Percentiles rank a stretch among this genome's conserved stretches.
These are phyloP conservation scores for Telopea speciosissima DNA, from an alignment of 177 flowering plant genomes.

Conservation along the genomic window DNA sequence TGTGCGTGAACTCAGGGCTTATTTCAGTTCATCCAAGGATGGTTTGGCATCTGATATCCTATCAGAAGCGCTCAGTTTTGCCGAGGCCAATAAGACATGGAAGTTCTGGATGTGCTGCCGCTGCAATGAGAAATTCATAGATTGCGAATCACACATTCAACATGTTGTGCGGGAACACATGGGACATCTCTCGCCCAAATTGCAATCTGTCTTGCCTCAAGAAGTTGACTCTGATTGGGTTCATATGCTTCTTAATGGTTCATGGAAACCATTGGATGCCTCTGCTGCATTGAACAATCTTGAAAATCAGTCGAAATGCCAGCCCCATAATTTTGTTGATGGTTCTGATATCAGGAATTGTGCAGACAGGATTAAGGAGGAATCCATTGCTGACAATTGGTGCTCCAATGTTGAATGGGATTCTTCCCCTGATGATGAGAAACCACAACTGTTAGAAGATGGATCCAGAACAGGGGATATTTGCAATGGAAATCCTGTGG, in stretches of 20 bases:
- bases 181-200: slow-evolving; percentile 54
- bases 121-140: slow-evolving; percentile 63
- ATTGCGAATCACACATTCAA: slow-evolving; percentile 52
- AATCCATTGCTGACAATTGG: slow-evolving; percentile 25
- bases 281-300: slow-evolving; percentile 33
- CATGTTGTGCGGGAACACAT: slow-evolving; percentile 84
- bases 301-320: slow-evolving; percentile 35
- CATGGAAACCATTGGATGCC: slow-evolving; percentile 84
- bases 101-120: slow-evolving; percentile 80
- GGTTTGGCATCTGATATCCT: slow-evolving; percentile 47
- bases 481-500: slow-evolving; percentile 23
- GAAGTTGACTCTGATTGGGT: slow-evolving; percentile 63
- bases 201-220: slow-evolving; percentile 65
- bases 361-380: slow-evolving; percentile 29
- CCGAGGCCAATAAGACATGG: slow-evolving; percentile 56
- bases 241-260: slow-evolving; percentile 69
- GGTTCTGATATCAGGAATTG: slow-evolving; percentile 23
- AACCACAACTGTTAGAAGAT: slow-evolving; percentile 1
- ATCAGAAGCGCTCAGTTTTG: slow-evolving; percentile 59
- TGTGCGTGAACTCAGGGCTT: slow-evolving; percentile 45
- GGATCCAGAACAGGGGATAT: slow-evolving; percentile 18
- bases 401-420: slow-evolving; percentile 46
- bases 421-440: slow-evolving; percentile 38
- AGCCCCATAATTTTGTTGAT: slow-evolving; percentile 22
- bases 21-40: slow-evolving; percentile 57